Evolutionary conservation across 2,329 filamentous ascomycete genomes (phyloP), one percentile per base, ranked within the genome.

Genomic region (Dactylellina cionopaga): DNA sequence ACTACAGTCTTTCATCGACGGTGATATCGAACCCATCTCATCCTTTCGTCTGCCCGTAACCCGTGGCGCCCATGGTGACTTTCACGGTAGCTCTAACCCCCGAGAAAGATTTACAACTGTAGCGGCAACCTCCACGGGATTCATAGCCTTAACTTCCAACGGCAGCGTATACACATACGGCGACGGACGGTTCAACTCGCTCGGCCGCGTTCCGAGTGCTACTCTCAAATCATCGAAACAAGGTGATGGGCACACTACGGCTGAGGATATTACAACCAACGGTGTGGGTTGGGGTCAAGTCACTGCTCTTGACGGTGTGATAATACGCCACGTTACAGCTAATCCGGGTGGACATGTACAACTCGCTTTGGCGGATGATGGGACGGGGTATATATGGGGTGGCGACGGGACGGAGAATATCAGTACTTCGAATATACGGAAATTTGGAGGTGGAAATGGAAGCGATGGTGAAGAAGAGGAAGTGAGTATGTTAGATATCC

Each of bases 381-480:
- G 66, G 13, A 64, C 66, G 15, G 66, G 19, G 5, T 71, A 71
- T 17, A 24, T 63, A 11, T 71, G 66, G 66, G 66, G 66, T 19
- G 66, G 66, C 6, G 66, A 71, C 43, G 66, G 66, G 19, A 64
- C 66, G 5, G 66, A 71, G 27, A 71, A 58, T 29, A 59, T 71
- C 35, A 54, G 44, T 37, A 19, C 35, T 19, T 24, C 55, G 1
- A 22, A 25, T n/a, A n/a, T n/a, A n/a, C n/a, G n/a, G n/a, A n/a
- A n/a, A n/a, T n/a, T n/a, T n/a, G n/a, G n/a, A 17, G 1, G 11
- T 17, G 11, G 37, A 9, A n/a, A 31, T 10, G 4, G 7, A 0
- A 19, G 19, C 6, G 25, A 35, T 33, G 4, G n/a, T 4, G 19
- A 52, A 10, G 63, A 56, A 1, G 65, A 70, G 22, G 56, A 62